Evolutionary conservation across 352 stramenopile genomes (phyloP), one percentile per base, ranked within the genome.

Genomic region (Pilasporangium apinafurcum): DNA sequence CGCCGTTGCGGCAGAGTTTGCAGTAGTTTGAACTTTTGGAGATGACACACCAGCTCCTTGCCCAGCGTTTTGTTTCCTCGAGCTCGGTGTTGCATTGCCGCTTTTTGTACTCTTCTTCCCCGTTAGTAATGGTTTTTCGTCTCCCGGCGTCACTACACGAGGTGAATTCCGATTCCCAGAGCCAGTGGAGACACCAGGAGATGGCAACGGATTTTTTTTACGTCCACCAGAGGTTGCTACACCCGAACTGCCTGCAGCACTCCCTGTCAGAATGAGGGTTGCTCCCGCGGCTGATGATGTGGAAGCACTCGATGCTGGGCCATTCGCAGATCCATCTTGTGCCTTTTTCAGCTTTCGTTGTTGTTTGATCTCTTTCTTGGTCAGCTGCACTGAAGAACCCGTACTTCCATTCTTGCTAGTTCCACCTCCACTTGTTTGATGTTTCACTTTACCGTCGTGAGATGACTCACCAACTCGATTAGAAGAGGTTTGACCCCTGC

Each of bases 341-440:
- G 62, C 53, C 47, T 86, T 89, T 47, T 86, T 88, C 20, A 68
- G 51, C 37, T 85, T 91, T 7, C 76, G 62, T 35, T 76, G 68
- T 27, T 83, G 72, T 37, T 90, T 90, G 20, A 73, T 22, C 28
- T 90, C 78, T 34, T 83, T 86, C 43, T 83, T 90, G 24, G 72
- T 79, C 35, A 72, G 32, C 4, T 62, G 49, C 24, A 36, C 12
- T 17, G 58, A 39, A 13, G 41, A 20, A 12, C 24, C 18, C 9
- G 25, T 33, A 18, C 25, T 44, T 7, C 44, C 37, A 27, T 43
- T 56, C 20, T 42, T 53, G 30, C 37, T 16, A 2, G 39, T 58
- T 10, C 53, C 32, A n/a, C 26, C 13, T 2, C 21, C 5, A n/a
- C 35, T 32, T 55, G 26, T 24, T 26, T 49, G 46, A 44, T 62